phyloP scores from a whole-genome alignment of 768 basidiomycete species.

The Boletus vermiculosoides region DNA sequence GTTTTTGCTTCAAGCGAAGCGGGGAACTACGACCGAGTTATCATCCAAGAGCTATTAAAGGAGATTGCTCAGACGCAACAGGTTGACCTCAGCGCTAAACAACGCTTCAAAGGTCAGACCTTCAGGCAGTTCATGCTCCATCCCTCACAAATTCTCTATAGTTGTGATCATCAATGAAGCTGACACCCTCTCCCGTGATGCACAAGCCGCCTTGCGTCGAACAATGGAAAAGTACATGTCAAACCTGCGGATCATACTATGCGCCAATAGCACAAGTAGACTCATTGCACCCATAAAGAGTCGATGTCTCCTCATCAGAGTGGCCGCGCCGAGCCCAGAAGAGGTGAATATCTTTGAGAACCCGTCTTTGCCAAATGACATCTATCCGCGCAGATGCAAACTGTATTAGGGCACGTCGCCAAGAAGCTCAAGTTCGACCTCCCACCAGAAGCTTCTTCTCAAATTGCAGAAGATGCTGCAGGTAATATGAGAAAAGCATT shows the following conservation, averaged over 20 bases:
- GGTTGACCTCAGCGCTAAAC: constrained; percentile 92
- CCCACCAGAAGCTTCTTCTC: constrained; percentile 70
- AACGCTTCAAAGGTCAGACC: constrained; percentile 89
- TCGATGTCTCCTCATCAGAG: constrained; percentile 90
- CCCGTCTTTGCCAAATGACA: background rate
- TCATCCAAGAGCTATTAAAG: constrained; percentile 95
- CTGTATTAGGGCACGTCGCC: constrained; percentile 76
- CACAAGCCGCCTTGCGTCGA: constrained; percentile 92
- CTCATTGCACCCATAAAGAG: constrained; percentile 97
- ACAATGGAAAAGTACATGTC: constrained; percentile 99
- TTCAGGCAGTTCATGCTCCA: background rate
- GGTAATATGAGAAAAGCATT: constrained; percentile 96
- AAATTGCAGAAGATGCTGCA: constrained; percentile 76
- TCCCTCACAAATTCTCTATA: constrained; percentile 30
- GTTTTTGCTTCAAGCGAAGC: constrained; percentile 68
- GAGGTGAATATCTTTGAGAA: constrained; percentile 53
- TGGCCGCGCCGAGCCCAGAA: constrained; percentile 77
- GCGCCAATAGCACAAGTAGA: constrained; percentile 91
- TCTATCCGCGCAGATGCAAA: constrained; percentile 59
- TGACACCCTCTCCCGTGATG: constrained; percentile 91
- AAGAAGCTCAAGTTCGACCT: constrained; percentile 76
- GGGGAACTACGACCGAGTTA: constrained; percentile 90
- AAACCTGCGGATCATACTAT: constrained; percentile 94
- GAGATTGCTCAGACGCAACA: constrained; percentile 99
- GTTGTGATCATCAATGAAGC: constrained; percentile 99